Conservation (phyloP, 352 stramenopile genomes). For the Globisporangium nagaii region DNA sequence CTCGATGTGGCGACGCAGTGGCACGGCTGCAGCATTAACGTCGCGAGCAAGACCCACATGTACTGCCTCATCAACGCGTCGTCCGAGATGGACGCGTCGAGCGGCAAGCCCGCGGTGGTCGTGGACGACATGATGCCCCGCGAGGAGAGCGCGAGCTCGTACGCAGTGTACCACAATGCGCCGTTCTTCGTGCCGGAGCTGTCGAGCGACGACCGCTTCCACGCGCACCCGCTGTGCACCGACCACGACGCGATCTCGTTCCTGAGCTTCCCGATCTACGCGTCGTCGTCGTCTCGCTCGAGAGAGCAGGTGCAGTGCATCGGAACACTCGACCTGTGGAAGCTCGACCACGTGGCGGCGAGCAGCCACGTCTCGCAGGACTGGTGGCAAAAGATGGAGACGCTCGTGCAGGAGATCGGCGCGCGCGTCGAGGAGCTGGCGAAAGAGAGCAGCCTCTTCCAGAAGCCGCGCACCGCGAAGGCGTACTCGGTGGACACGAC, state of each 20-base stretch:
- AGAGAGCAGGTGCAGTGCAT: constrained; percentile 32
- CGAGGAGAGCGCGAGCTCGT: constrained; percentile 61
- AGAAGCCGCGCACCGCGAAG: constrained; percentile 34
- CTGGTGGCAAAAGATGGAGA: constrained; percentile 36
- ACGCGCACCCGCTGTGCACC: constrained; percentile 55
- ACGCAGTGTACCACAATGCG: constrained; percentile 57
- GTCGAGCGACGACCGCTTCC: constrained; percentile 54
- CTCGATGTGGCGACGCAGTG: constrained; percentile 56
- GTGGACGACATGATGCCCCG: constrained; percentile 53
- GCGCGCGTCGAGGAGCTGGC: constrained; percentile 44
- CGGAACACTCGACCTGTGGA: constrained; percentile 70
- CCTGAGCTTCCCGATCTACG: constrained; percentile 69
- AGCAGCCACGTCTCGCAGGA: constrained; percentile 62
- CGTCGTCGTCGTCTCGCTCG: constrained; percentile 12
- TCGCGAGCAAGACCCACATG: constrained; percentile 48
- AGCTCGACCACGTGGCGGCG: constrained; percentile 35
- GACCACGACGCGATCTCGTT: constrained; percentile 55
- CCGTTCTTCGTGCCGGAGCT: constrained; percentile 69
- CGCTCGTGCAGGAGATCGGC: constrained; percentile 33
- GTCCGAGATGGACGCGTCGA: constrained; percentile 22
- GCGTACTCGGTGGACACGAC: constrained; percentile 52
- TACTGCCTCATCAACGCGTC: constrained; percentile 62
- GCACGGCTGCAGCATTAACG: constrained; percentile 65
- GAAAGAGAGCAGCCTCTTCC: constrained; percentile 30
- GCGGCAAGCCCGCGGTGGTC: constrained; percentile 29